Base-by-base conservation (phyloP, 1,139 yeast genomes). In the Blastobotrys capitulatus region DNA sequence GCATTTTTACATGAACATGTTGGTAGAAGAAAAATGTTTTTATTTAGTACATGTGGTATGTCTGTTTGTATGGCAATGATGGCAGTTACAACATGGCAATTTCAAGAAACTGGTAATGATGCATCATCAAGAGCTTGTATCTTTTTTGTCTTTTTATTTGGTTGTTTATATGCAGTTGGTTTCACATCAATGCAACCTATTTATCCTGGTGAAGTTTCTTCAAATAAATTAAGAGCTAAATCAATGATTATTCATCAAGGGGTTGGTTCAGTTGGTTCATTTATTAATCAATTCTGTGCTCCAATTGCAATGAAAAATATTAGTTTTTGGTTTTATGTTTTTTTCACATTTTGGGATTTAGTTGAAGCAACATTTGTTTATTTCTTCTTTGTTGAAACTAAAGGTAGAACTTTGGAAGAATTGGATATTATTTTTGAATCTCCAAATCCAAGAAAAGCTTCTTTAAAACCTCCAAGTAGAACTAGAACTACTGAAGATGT, bases 221-320 rank as follows among this genome's bases (percentile, higher is more conserved):
- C 74, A n/a, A 71, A 62, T 62, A 62, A 67, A 15, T 49, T 60
- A 32, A 60, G 71, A 57, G 63, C 68, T 43, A 68, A 66, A 54
- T 71, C 42, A 2, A 46, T 49, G 50, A 39, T 50, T 47, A 15
- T 49, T 2, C 47, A 43, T 36, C 49, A 49, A 27, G 27, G 34
- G 10, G 52, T 49, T 13, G 52, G 52, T 8, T 42, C 47, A 15
- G 37, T 41, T n/a, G 52, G 44, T 12, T 40, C 46, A 3, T 49
- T 73, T 22, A 62, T 69, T 62, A 75, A 72, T 52, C 72, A 79
- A 46, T 79, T 75, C 60, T 80, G 77, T 42, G 77, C 77, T 55
- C 78, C 83, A 3, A 71, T 79, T 56, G 84, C 83, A 32, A 71
- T 80, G 77, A 76, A 73, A 52, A 75, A 76, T 32, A 77, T 80